phyloP scores from a whole-genome alignment of 495 filamentous ascomycete genomes.

The Penicillium canariense region DNA sequence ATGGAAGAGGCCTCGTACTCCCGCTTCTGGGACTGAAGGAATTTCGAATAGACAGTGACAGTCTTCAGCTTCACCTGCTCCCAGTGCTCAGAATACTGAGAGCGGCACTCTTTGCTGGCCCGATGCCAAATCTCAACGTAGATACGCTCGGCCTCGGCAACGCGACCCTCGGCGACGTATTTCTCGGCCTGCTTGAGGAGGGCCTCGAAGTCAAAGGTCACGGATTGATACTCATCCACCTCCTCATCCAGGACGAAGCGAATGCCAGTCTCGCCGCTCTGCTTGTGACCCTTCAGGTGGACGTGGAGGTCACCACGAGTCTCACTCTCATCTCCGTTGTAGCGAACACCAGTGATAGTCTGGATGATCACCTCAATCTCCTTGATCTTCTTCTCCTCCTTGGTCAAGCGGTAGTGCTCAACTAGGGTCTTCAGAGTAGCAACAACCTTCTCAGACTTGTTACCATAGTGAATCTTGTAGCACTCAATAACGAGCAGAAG shows the following conservation, averaged over 20 bases:
- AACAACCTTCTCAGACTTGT: slow-evolving; percentile 30
- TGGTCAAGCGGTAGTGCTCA: slow-evolving; percentile 34
- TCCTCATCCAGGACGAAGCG: slow-evolving; percentile 22
- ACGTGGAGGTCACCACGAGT: slow-evolving; percentile 27
- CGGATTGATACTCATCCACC: slow-evolving; percentile 21
- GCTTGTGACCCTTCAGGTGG: slow-evolving; percentile 22
- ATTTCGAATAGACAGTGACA: slow-evolving; percentile 31
- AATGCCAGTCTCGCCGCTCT: slow-evolving; percentile 19
- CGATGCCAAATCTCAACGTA: slow-evolving; percentile 41
- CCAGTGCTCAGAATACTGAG: slow-evolving; percentile 29
- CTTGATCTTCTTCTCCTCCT: slow-evolving; percentile 25
- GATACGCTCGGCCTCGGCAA: slow-evolving; percentile 27
- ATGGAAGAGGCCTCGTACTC: slow-evolving; percentile 35
- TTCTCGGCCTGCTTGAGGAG: slow-evolving; percentile 24
- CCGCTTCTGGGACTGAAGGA: slow-evolving; percentile 30
- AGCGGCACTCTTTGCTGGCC: slow-evolving; percentile 29
- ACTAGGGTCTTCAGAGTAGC: slow-evolving; percentile 27
- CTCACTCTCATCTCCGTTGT: slow-evolving; percentile 8
- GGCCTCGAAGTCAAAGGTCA: slow-evolving; percentile 22
- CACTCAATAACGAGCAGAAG: slow-evolving; percentile 33
- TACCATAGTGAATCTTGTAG: slow-evolving; percentile 38
- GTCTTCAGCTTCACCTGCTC: slow-evolving; percentile 32
- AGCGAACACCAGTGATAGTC: slow-evolving; percentile 12
- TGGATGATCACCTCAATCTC: slow-evolving; percentile 14
- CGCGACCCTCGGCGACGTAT: slow-evolving; percentile 20